Conservation (phyloP, 305 asterid species). For the Stenogyne calaminthoides region DNA sequence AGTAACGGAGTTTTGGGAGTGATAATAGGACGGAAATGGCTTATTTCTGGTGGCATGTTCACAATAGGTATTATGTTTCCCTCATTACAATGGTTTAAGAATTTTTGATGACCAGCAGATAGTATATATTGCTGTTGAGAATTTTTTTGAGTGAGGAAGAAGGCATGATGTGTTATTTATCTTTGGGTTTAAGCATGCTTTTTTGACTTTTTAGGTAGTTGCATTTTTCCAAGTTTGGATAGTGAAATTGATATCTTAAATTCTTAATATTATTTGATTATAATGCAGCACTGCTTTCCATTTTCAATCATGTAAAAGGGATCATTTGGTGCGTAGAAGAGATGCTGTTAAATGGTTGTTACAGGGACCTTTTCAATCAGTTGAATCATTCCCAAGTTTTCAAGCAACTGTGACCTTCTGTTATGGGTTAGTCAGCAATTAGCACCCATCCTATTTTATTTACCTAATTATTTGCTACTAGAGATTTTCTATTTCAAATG, state of each 20-base stretch:
- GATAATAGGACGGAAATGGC: constrained; percentile 33
- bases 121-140: constrained; percentile 28
- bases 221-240: neutral
- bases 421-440: neutral
- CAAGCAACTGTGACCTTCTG: constrained; percentile 17
- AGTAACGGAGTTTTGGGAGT: constrained; percentile 43
- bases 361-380: constrained; percentile 35
- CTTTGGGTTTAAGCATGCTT: constrained; percentile 54
- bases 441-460: neutral
- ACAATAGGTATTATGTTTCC: constrained; percentile 14
- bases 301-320: neutral
- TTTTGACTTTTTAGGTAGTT: constrained; percentile 7
- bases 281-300: constrained; percentile 10
- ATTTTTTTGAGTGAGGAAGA: constrained; percentile 53
- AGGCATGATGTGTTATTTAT: constrained; percentile 42
- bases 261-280: constrained; percentile 11
- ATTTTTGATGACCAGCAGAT: neutral
- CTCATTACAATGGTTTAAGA: constrained; percentile 22
- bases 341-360: constrained; percentile 27
- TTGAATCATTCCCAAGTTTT: constrained; percentile 28
- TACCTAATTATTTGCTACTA: neutral
- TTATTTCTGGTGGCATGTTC: constrained; percentile 59
- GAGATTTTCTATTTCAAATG: neutral
- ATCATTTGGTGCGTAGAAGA: constrained; percentile 22
- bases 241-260: neutral